Evolutionary conservation across 2,329 filamentous ascomycete genomes (phyloP).

Genomic region (Botryosphaeria dothidea): DNA sequence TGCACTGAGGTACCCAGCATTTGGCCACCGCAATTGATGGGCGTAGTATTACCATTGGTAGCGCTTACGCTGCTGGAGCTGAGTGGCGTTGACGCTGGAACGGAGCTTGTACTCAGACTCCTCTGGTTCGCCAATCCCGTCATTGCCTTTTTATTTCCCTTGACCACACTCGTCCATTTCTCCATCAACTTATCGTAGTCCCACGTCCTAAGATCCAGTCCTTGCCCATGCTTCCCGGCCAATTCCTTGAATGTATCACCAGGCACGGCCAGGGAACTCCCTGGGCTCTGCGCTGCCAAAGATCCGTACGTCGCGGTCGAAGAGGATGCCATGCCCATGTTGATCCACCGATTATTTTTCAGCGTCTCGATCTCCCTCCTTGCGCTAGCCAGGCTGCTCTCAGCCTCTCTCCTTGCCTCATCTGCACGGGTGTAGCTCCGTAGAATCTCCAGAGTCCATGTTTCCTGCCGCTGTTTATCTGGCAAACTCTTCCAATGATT

Average conservation of each 20-base stretch:
- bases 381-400: constrained; percentile 41
- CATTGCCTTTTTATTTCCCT: constrained; percentile 31
- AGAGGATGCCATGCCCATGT: constrained; percentile 22
- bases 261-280: constrained; percentile 39
- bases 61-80: neutral
- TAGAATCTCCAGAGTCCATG: constrained; percentile 50
- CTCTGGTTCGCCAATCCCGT: constrained; percentile 38
- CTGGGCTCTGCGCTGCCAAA: constrained; percentile 24
- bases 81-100: neutral
- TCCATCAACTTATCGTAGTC: constrained; percentile 43
- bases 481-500: constrained; percentile 72
- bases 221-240: constrained; percentile 30
- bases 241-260: constrained; percentile 41
- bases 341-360: constrained; percentile 31
- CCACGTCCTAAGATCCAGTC: constrained; percentile 40
- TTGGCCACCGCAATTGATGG: neutral
- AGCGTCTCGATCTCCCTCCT: constrained; percentile 46
- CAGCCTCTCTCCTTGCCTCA: constrained; percentile 38
- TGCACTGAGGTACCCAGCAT: neutral
- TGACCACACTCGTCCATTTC: constrained; percentile 39
- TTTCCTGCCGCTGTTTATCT: constrained; percentile 44
- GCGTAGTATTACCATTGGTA: neutral
- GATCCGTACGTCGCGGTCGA: constrained; percentile 21
- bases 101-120: constrained; percentile 24
- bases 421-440: constrained; percentile 46